Conservation (phyloP, 2,329 filamentous ascomycete species). For the Sclerotinia trifoliorum region DNA sequence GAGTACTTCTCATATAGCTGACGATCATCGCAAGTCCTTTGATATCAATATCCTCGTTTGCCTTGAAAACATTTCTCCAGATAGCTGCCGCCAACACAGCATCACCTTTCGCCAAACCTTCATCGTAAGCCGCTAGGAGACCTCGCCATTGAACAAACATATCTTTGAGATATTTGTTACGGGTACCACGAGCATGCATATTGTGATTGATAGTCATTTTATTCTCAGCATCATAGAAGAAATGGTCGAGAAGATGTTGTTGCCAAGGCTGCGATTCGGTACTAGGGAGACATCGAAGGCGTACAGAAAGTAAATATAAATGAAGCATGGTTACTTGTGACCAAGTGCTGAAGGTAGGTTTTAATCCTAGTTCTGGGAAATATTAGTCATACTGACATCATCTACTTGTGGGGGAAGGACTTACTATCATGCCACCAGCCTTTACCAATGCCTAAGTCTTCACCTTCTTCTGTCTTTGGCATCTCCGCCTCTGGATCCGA, state of each 20-base stretch:
- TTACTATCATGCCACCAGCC: slow-evolving; percentile 82
- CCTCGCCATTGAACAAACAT: slow-evolving; percentile 93
- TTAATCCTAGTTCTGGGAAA: slow-evolving; percentile 67
- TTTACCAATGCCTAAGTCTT: slow-evolving; percentile 74
- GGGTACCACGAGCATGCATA: slow-evolving; percentile 56
- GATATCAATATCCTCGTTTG: slow-evolving; percentile 60
- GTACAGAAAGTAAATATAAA: slow-evolving; percentile 85
- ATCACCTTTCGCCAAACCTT: slow-evolving; percentile 74
- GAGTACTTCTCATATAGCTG: slow-evolving; percentile 59
- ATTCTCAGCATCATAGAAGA: slow-evolving; percentile 86
- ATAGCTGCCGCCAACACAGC: slow-evolving; percentile 76
- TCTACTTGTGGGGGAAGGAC: slow-evolving; percentile 33
- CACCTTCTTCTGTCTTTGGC: slow-evolving; percentile 70
- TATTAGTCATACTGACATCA: slow-evolving; percentile 16
- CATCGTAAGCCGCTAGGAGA: slow-evolving; percentile 78
- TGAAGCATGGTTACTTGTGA: slow-evolving; percentile 94
- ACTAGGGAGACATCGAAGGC: slow-evolving; percentile 74
- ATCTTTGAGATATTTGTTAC: slow-evolving; percentile 75
- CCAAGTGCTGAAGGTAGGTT: slow-evolving; percentile 92
- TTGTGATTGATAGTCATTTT: slow-evolving; percentile 80
- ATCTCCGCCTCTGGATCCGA: slow-evolving; percentile 58
- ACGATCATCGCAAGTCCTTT: slow-evolving; percentile 60
- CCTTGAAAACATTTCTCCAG: slow-evolving; percentile 93
- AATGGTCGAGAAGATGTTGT: slow-evolving; percentile 89
- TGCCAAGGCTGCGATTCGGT: slow-evolving; percentile 74